Conservation (phyloP, 2,329 filamentous ascomycete species). For the Penicillium sp. region DNA sequence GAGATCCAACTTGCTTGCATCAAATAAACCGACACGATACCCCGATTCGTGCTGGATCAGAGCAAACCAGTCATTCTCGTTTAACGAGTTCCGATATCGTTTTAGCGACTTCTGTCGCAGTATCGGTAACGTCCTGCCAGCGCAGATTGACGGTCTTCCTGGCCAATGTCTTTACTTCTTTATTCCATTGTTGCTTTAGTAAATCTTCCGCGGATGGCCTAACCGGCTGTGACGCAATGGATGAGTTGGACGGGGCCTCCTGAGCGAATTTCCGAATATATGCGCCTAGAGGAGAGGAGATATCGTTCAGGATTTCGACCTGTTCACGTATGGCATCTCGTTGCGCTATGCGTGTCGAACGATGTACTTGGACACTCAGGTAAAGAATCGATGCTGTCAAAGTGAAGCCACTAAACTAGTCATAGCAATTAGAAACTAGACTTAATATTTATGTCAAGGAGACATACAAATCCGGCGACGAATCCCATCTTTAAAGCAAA, state of each 20-base stretch:
- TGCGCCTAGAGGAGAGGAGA: constrained; percentile 32
- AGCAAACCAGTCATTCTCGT: constrained; percentile 24
- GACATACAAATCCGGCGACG: constrained; percentile 67
- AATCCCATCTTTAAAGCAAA: constrained; percentile 60
- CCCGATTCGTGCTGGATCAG: neutral
- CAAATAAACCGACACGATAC: neutral
- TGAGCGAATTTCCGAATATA: constrained; percentile 30
- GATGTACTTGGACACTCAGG: constrained; percentile 66
- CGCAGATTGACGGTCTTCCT: constrained; percentile 63
- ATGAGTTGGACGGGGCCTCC: neutral
- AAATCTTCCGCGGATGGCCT: constrained; percentile 59
- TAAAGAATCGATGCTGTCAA: constrained; percentile 71
- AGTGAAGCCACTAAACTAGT: constrained; percentile 69
- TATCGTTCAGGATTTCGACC: constrained; percentile 37
- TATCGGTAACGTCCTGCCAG: constrained; percentile 57
- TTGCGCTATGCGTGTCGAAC: constrained; percentile 58
- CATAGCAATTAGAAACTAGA: neutral
- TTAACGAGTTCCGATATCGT: constrained; percentile 31
- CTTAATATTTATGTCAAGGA: neutral
- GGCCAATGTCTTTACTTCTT: constrained; percentile 65
- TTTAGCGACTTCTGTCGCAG: constrained; percentile 51
- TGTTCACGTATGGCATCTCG: constrained; percentile 43
- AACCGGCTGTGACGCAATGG: constrained; percentile 21
- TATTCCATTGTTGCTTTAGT: constrained; percentile 75
- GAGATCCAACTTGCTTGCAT: neutral